Base-by-base conservation (phyloP, 2,329 filamentous ascomycete genomes). In the Rhinocladiella mackenziei region DNA sequence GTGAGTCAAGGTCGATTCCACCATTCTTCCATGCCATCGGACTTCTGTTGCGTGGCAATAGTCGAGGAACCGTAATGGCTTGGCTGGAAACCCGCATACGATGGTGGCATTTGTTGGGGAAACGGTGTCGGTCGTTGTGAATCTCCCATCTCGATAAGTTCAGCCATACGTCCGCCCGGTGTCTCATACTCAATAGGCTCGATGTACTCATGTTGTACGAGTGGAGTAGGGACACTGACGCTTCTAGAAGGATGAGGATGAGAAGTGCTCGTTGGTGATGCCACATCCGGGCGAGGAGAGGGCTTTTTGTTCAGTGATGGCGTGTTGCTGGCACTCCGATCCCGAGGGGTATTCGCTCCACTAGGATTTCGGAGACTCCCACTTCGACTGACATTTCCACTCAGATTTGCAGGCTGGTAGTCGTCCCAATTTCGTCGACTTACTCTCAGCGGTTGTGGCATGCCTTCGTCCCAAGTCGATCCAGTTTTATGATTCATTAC, bases 91-190 rank as follows among this genome's bases (percentile, higher is more conserved):
- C 20, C 28, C 26, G 20, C 26, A 23, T 17, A 32, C n/a, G 39
- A 38, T 6, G 9, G 23, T 25, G 35, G 33, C 15, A 14, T 11
- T 11, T 13, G 35, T 8, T 38, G 23, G 11, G 26, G 7, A 9
- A 19, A 17, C 17, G 11, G 37, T 25, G 46, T 37, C 39, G 31
- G 34, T 20, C 20, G 43, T 37, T 33, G 43, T 35, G 49, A 19
- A 28, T 40, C 26, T 23, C 38, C 48, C 29, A 42, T 15, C 26
- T 54, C 51, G 23, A 56, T 56, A 43, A 56, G 42, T 32, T 54
- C 54, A 10, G 54, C 54, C 51, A 56, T 56, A 14, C 37, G 35
- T 8, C 54, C 54, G 18, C 54, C 54, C 4, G 54, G 47, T 9
- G 22, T 48, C 19, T 25, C 20, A 42, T 44, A 30, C 33, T 50